phyloP scores from a whole-genome alignment of 345 rosid species.

The Excoecaria cochinchinensis region DNA sequence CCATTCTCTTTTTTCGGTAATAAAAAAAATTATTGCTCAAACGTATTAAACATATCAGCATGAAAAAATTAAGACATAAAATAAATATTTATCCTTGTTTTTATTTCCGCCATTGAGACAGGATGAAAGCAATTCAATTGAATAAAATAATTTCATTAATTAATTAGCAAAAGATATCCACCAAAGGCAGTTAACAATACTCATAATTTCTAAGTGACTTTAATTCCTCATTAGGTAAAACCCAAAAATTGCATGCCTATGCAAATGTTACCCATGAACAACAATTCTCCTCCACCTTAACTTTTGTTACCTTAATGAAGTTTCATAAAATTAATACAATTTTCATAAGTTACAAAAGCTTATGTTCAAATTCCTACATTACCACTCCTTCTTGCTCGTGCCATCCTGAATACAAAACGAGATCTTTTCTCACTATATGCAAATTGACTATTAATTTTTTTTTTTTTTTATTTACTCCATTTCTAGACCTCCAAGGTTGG shows the following conservation, averaged over 20 bases:
- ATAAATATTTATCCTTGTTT: too few species aligned
- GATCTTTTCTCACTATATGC: constrained; percentile 8
- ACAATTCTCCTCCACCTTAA: not conserved
- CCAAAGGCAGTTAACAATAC: not conserved
- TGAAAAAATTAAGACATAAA: too few species aligned
- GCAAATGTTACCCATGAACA: not conserved
- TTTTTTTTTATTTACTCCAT: not conserved
- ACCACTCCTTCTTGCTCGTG: not conserved
- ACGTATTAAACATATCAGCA: too few species aligned
- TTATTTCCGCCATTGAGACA: too few species aligned
- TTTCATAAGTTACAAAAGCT: constrained; percentile 14
- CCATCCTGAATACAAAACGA: constrained; percentile 2
- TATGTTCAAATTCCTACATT: constrained; percentile 5
- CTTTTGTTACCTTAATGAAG: not conserved
- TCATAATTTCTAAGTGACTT: not conserved
- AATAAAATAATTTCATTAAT: too few species aligned
- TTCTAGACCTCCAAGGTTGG: constrained; percentile 23
- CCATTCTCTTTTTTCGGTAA: too few species aligned
- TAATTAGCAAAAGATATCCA: not conserved
- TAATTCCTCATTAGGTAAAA: not conserved
- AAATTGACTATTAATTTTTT: not conserved
- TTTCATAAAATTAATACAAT: not conserved
- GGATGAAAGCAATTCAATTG: not conserved
- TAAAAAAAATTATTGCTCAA: too few species aligned
- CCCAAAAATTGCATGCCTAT: not conserved